Conservation (phyloP, 2,329 filamentous ascomycete genomes). For the Fusarium zealandicum region DNA sequence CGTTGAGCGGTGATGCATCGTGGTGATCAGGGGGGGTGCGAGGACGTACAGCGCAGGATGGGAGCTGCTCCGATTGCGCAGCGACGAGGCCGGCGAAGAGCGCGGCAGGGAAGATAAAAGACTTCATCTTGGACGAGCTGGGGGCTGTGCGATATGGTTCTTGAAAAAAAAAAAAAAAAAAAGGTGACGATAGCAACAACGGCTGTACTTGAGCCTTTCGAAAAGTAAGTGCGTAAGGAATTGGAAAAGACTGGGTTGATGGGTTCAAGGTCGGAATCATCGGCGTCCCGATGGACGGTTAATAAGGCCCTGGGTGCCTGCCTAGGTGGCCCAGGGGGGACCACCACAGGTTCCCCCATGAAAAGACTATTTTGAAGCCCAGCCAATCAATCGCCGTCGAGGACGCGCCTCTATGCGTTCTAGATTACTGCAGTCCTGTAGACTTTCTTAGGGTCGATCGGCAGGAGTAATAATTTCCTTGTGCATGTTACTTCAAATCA, state of each 20-base stretch:
- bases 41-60: slow-evolving; percentile 50
- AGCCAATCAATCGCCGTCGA: slow-evolving; percentile 30
- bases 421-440: no score
- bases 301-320: slow-evolving; percentile 6
- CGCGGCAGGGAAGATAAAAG: slow-evolving; percentile 41
- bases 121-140: slow-evolving; percentile 46
- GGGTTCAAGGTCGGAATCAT: background rate
- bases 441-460: no score
- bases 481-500: no score
- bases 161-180: background rate
- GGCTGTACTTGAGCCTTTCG: background rate
- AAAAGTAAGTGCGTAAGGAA: slow-evolving; percentile 6
- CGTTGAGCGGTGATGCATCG: background rate
- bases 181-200: background rate
- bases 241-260: background rate
- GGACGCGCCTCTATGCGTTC: slow-evolving; percentile 15
- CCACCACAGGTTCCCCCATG: slow-evolving; percentile 12
- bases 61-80: slow-evolving; percentile 46
- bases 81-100: slow-evolving; percentile 45
- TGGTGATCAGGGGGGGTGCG: background rate
- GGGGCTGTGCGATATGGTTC: background rate
- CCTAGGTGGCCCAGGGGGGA: slow-evolving; percentile 9
- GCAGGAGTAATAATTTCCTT: no score
- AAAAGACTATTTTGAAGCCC: slow-evolving; percentile 4
- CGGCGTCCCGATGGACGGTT: background rate